These are phyloP conservation scores for Botrytis byssoidea DNA, from an alignment of 2,329 filamentous ascomycete species.

Conservation along the genomic window DNA sequence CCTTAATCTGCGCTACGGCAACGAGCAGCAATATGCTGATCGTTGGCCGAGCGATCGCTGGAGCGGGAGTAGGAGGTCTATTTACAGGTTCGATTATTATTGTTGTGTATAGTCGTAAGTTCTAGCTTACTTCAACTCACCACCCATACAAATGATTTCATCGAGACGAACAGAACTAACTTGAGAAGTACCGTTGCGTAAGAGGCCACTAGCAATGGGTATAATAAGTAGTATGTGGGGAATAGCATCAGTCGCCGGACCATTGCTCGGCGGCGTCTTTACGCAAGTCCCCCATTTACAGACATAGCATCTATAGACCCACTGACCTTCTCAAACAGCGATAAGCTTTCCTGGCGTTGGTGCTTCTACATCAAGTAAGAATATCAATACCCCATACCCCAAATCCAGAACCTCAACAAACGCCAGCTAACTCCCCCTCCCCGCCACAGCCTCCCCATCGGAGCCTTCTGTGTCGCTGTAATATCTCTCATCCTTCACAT, in stretches of 20 bases:
- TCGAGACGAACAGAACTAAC: slow-evolving; percentile 21
- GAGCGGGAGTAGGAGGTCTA: slow-evolving; percentile 39
- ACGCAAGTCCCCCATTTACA: slow-evolving; percentile 20
- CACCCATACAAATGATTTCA: slow-evolving; percentile 1
- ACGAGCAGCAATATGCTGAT: slow-evolving; percentile 37
- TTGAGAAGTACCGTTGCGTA: slow-evolving; percentile 31
- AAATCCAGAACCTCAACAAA: not conserved
- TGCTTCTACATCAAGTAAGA: slow-evolving; percentile 33
- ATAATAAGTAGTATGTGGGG: slow-evolving; percentile 37
- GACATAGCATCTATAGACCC: not conserved
- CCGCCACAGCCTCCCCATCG: slow-evolving; percentile 33
- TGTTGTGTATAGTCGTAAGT: slow-evolving; percentile 28
- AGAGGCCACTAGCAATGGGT: slow-evolving; percentile 36
- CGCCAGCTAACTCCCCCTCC: not conserved
- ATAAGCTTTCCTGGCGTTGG: slow-evolving; percentile 37
- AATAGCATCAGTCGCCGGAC: slow-evolving; percentile 38
- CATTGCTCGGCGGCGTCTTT: slow-evolving; percentile 36
- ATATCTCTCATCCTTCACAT: slow-evolving; percentile 45
- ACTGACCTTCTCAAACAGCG: slow-evolving; percentile 22
- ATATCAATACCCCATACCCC: not conserved
- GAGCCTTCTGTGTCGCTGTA: slow-evolving; percentile 42
- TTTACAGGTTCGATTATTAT: slow-evolving; percentile 42
- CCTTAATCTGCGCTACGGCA: slow-evolving; percentile 35
- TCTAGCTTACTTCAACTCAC: not conserved
- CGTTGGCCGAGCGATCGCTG: slow-evolving; percentile 37